phyloP scores from a whole-genome alignment of 768 basidiomycete genomes.

The Leccinum barrowsii region DNA sequence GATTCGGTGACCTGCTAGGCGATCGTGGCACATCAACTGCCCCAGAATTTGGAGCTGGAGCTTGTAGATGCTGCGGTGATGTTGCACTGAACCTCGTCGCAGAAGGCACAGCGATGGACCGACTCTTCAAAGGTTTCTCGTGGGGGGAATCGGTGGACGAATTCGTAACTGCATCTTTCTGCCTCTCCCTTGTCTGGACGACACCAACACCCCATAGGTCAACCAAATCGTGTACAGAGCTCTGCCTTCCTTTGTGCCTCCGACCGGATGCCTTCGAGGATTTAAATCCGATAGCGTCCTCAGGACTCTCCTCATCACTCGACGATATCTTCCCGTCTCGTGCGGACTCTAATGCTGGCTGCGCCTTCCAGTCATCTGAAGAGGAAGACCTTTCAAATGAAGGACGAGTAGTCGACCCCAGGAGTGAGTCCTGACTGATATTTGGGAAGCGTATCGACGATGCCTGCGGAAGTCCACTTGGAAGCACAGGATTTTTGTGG shows the following conservation, averaged over 20 bases:
- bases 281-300: constrained; percentile 39
- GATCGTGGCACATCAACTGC: constrained; percentile 20
- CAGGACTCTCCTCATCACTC: constrained; percentile 55
- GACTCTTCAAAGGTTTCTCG: constrained; percentile 22
- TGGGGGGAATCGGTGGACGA: constrained; percentile 15
- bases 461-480: constrained; percentile 3
- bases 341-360: constrained; percentile 28
- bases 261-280: constrained; percentile 25
- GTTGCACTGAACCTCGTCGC: constrained; percentile 18
- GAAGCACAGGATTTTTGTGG: constrained; percentile 6
- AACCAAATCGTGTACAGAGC: constrained; percentile 80
- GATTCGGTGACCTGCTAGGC: constrained; percentile 29
- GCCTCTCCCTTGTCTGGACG: constrained; percentile 41
- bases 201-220: constrained; percentile 69
- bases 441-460: constrained; percentile 9
- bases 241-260: constrained; percentile 54
- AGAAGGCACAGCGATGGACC: constrained; percentile 17
- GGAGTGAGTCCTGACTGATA: constrained; percentile 6
- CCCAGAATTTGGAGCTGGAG: constrained; percentile 13
- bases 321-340: constrained; percentile 40
- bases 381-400: constrained; percentile 23
- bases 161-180: constrained; percentile 21
- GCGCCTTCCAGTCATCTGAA: constrained; percentile 49
- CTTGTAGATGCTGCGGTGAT: constrained; percentile 27
- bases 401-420: constrained; percentile 7